These are phyloP conservation scores for Cucurbitaria berberidis DNA, from an alignment of 2,329 filamentous ascomycete species.

Conservation along the genomic window DNA sequence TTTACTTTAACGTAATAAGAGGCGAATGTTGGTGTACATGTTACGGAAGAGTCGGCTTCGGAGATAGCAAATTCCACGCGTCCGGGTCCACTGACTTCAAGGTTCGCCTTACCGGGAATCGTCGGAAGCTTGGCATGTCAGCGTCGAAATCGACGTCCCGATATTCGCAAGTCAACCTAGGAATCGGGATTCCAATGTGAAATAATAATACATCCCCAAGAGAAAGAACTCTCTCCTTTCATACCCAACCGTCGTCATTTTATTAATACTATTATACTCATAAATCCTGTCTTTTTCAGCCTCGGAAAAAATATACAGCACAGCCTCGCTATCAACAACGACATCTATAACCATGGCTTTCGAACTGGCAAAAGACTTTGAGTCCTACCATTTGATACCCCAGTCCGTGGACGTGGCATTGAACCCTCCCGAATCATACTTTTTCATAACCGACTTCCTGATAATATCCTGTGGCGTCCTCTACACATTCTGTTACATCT, in stretches of 20 bases:
- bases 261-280: not conserved
- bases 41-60: not conserved
- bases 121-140: conserved; percentile 33
- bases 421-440: conserved; percentile 48
- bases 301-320: not conserved
- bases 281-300: not conserved
- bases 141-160: conserved; percentile 8
- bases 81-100: conserved; percentile 4
- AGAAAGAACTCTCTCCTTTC: not conserved
- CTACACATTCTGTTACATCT: conserved; percentile 51
- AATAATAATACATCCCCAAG: not conserved
- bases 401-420: conserved; percentile 57
- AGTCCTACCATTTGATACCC: conserved; percentile 57
- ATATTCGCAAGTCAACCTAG: conserved; percentile 11
- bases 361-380: conserved; percentile 37
- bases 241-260: not conserved
- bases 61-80: not conserved
- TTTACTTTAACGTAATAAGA: too few relatives aligned
- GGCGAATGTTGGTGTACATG: not conserved
- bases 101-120: conserved; percentile 18
- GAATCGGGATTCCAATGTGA: not conserved
- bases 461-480: conserved; percentile 50
- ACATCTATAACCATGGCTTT: conserved; percentile 34
- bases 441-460: conserved; percentile 51
- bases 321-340: not conserved